A percentile compares a stretch with the other conserved stretches of the same genome.
phyloP scores from a whole-genome alignment of 192 early-diverging fungal species.

The Backusella tarrabulga region DNA sequence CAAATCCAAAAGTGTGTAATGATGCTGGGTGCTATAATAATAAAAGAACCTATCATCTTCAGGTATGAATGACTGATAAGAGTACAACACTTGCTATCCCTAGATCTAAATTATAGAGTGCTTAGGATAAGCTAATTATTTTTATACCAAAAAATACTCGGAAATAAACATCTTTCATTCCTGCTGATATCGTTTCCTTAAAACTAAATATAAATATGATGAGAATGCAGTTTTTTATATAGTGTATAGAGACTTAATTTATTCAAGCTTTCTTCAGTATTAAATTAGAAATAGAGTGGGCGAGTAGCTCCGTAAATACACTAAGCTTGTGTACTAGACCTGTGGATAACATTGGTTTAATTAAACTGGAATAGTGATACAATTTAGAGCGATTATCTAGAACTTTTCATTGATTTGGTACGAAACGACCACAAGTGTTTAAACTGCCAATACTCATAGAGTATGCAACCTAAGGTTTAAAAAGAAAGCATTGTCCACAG shows the following conservation, averaged over 20 bases:
- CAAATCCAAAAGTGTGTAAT: too few relatives aligned
- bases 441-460: neutral
- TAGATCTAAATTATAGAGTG: neutral
- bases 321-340: neutral
- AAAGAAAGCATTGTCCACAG: too few relatives aligned
- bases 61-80: neutral
- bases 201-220: too few relatives aligned
- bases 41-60: neutral
- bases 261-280: too few relatives aligned
- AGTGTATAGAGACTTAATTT: too few relatives aligned
- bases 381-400: neutral
- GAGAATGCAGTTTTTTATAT: too few relatives aligned
- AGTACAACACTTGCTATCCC: neutral
- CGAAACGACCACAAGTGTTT: neutral
- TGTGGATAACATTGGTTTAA: neutral
- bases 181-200: too few relatives aligned
- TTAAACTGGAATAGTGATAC: neutral
- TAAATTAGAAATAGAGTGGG: too few relatives aligned
- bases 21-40: neutral
- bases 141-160: too few relatives aligned
- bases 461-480: neutral
- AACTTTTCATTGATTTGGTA: neutral
- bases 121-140: neutral
- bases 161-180: too few relatives aligned
- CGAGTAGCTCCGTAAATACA: neutral